Conservation (phyloP, 179 eudicot genomes). For the Vitellaria paradoxa region DNA sequence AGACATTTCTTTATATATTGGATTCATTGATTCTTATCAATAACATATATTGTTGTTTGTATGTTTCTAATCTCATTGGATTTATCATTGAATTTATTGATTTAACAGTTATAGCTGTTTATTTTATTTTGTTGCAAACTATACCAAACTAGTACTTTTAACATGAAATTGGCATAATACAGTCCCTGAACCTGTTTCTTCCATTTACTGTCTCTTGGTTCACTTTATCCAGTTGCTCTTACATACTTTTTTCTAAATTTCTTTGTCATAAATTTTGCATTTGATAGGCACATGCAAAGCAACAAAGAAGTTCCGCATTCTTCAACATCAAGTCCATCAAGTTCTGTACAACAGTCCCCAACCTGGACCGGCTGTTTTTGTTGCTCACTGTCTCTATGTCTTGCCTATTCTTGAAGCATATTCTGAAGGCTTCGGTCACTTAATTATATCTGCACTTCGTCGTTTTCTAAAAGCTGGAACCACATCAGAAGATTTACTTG, state of each 20-base stretch:
- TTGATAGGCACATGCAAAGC: slow-evolving; percentile 79
- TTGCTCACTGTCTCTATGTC: slow-evolving; percentile 66
- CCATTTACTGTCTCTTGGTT: neutral
- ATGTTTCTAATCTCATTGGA: no score
- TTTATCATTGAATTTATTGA: no score
- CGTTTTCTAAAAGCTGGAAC: slow-evolving; percentile 48
- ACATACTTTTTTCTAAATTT: neutral
- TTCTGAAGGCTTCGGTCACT: slow-evolving; percentile 89
- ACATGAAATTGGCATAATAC: neutral
- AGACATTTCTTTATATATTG: neutral
- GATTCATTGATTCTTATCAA: neutral
- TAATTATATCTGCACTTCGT: slow-evolving; percentile 68
- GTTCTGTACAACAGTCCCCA: slow-evolving; percentile 60
- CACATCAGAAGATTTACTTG: slow-evolving; percentile 38
- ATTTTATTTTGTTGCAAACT: neutral
- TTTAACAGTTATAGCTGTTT: no score
- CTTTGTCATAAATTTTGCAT: slow-evolving; percentile 18
- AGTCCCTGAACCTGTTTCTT: neutral
- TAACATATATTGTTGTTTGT: neutral
- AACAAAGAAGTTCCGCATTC: slow-evolving; percentile 69
- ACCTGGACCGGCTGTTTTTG: slow-evolving; percentile 79
- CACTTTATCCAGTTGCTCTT: neutral
- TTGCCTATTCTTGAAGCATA: slow-evolving; percentile 69
- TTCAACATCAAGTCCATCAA: slow-evolving; percentile 74
- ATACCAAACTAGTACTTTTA: neutral